These are phyloP conservation scores for Puya raimondii DNA, from an alignment of 176 grass and related monocot genomes.

Conservation along the genomic window DNA sequence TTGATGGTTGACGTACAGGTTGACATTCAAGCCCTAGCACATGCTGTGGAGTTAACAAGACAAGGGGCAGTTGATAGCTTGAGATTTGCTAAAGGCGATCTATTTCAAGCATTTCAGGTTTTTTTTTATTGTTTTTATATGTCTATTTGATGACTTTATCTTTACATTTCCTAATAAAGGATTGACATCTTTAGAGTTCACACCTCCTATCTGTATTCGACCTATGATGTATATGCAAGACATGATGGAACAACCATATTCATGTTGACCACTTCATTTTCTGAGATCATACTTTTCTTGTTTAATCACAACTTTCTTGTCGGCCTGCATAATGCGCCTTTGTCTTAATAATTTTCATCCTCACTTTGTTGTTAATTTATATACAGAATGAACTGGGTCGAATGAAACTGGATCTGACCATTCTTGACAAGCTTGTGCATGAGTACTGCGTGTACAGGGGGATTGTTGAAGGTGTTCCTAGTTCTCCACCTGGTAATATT, in stretches of 20 bases:
- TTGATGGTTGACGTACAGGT: slow-evolving; percentile 46
- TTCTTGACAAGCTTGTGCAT: slow-evolving; percentile 93
- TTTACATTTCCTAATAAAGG: no score
- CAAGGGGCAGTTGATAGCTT: slow-evolving; percentile 94
- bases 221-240: neutral
- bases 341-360: no score
- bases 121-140: slow-evolving; percentile 9
- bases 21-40: slow-evolving; percentile 95
- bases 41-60: slow-evolving; percentile 95
- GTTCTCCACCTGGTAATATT: slow-evolving; percentile 50
- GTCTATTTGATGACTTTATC: slow-evolving; percentile 1
- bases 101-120: slow-evolving; percentile 96
- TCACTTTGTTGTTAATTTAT: neutral
- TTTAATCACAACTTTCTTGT: no score
- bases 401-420: slow-evolving; percentile 83
- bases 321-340: no score
- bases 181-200: no score
- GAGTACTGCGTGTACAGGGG: slow-evolving; percentile 98
- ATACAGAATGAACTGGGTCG: slow-evolving; percentile 88
- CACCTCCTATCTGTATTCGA: neutral
- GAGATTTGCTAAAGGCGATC: slow-evolving; percentile 94
- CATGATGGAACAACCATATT: no score
- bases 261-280: no score
- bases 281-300: neutral
- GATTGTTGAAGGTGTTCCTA: slow-evolving; percentile 54